Conservation (phyloP, 176 grass and related monocot species). For the Phyllostachys edulis region DNA sequence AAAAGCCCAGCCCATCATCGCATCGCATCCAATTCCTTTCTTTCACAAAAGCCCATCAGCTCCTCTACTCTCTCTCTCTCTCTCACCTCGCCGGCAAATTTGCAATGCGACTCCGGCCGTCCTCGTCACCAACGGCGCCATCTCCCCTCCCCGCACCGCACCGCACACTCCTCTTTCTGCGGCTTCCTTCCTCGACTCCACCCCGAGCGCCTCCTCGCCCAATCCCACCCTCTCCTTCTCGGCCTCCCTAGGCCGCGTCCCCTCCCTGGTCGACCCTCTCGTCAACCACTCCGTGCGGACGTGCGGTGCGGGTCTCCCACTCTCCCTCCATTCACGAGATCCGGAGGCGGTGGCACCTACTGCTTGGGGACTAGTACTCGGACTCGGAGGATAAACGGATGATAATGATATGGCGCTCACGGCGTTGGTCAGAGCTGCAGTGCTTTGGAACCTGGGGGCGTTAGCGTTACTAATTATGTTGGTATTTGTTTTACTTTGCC, state of each 20-base stretch:
- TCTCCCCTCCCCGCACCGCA: too few relatives aligned
- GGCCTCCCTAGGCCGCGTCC: slow-evolving; percentile 1
- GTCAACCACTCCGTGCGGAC: slow-evolving; percentile 50
- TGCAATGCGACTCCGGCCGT: too few relatives aligned
- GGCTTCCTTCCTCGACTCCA: slow-evolving; percentile 64
- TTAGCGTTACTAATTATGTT: too few relatives aligned
- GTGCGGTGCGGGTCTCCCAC: too few relatives aligned
- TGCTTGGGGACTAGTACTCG: not conserved
- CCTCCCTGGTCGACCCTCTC: slow-evolving; percentile 15
- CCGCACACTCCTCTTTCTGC: slow-evolving; percentile 45
- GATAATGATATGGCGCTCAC: slow-evolving; percentile 63
- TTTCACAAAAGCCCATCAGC: too few relatives aligned
- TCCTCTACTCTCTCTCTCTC: too few relatives aligned
- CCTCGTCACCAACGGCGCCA: slow-evolving; percentile 56
- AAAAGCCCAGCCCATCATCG: too few relatives aligned
- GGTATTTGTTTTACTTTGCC: too few relatives aligned
- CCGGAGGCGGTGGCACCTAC: not conserved
- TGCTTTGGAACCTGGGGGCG: slow-evolving; percentile 44
- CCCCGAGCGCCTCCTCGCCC: slow-evolving; percentile 52
- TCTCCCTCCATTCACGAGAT: slow-evolving; percentile 45
- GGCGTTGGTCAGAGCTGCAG: slow-evolving; percentile 45
- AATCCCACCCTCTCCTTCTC: slow-evolving; percentile 50
- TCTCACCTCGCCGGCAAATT: too few relatives aligned
- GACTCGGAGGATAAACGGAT: too few relatives aligned
- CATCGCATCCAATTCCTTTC: too few relatives aligned